Evolutionary conservation across 345 rosid species (phyloP).

Genomic region (Rhodamnia argentea): DNA sequence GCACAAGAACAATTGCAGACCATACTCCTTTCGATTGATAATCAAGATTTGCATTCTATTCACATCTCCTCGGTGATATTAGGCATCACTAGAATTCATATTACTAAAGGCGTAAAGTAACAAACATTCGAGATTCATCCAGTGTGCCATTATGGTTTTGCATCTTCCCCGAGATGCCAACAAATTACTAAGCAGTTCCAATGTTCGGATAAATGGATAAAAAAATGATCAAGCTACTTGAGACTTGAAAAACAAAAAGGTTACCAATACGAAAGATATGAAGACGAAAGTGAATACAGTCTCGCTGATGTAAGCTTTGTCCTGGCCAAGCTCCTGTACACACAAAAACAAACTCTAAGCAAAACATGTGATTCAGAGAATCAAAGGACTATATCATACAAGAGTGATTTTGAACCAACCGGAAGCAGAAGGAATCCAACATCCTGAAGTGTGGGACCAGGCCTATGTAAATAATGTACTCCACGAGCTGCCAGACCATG

Average conservation of each 20-base stretch:
- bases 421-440: slow-evolving; percentile 84
- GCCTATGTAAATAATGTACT: slow-evolving; percentile 85
- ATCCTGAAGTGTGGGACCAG: slow-evolving; percentile 85
- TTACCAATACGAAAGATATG: slow-evolving; percentile 67
- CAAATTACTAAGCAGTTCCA: background rate
- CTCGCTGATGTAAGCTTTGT: slow-evolving; percentile 87
- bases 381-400: background rate
- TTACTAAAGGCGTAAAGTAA: background rate
- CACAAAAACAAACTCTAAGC: background rate
- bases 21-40: background rate
- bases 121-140: background rate
- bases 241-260: slow-evolving; percentile 8
- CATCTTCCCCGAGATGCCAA: background rate
- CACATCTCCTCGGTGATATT: background rate
- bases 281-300: slow-evolving; percentile 60
- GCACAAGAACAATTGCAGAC: background rate
- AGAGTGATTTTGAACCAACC: slow-evolving; percentile 28
- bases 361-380: background rate
- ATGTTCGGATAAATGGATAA: background rate
- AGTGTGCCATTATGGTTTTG: background rate
- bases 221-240: background rate
- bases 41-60: background rate
- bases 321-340: slow-evolving; percentile 87
- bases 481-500: slow-evolving; percentile 95
- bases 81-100: background rate